phyloP scores from a whole-genome alignment of 768 basidiomycete genomes.

The Galerina marginata region DNA sequence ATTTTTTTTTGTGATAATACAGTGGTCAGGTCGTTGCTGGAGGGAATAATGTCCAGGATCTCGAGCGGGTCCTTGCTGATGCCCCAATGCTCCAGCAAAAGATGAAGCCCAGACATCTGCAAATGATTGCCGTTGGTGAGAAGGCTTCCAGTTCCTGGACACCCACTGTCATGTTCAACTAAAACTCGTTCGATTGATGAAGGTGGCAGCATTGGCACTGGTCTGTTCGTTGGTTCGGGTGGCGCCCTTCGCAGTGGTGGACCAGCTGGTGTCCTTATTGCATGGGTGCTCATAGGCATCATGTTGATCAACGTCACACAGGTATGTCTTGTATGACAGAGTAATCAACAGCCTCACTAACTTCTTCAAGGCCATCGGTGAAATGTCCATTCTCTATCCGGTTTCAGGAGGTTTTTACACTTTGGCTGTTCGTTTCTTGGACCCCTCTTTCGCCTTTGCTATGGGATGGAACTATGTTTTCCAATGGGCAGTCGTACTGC shows the following conservation, averaged over 20 bases:
- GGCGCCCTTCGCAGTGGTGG: conserved; percentile 44
- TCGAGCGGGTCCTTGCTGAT: conserved; percentile 42
- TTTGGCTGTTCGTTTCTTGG: conserved; percentile 49
- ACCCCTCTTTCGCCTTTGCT: conserved; percentile 52
- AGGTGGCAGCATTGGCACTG: conserved; percentile 56
- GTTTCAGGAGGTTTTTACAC: conserved; percentile 57
- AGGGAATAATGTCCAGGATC: conserved; percentile 36
- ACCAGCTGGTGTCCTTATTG: conserved; percentile 49
- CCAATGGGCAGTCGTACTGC: conserved; percentile 51
- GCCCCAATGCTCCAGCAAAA: conserved; percentile 53
- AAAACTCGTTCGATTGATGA: neutral
- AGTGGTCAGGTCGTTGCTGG: conserved; percentile 47
- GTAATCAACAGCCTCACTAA: neutral
- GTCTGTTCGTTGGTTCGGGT: conserved; percentile 54
- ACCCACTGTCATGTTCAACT: neutral
- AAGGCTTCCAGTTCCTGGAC: neutral
- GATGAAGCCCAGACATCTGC: conserved; percentile 52
- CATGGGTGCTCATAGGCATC: conserved; percentile 49
- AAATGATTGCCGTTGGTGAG: conserved; percentile 56
- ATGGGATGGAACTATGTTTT: conserved; percentile 58
- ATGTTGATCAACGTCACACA: conserved; percentile 57
- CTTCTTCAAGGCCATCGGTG: conserved; percentile 45
- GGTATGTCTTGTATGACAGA: conserved; percentile 23
- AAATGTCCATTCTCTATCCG: conserved; percentile 55
- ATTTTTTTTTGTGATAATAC: neutral